These are phyloP conservation scores for Strobilomyces dryophilus DNA, from an alignment of 768 basidiomycete genomes.

Conservation along the genomic window DNA sequence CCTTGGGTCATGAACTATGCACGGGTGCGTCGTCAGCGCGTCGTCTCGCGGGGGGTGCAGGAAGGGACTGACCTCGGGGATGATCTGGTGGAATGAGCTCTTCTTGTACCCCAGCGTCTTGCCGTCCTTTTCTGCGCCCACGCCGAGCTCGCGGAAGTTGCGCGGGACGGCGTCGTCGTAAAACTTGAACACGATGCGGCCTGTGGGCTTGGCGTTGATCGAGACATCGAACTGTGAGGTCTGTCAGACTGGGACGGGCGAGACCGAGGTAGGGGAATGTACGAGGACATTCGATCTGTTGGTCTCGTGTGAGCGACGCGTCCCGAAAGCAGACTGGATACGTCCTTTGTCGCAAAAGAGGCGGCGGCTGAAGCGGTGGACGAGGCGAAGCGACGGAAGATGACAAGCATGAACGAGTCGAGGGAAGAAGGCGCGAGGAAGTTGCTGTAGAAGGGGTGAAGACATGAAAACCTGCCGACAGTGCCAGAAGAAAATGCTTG, in stretches of 20 bases:
- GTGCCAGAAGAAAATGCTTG: no score
- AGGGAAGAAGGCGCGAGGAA: slow-evolving; percentile 10
- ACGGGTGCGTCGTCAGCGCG: not conserved
- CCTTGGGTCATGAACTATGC: slow-evolving; percentile 82
- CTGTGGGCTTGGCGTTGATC: slow-evolving; percentile 56
- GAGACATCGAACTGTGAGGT: slow-evolving; percentile 51
- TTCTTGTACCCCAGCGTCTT: slow-evolving; percentile 70
- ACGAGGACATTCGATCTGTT: slow-evolving; percentile 28
- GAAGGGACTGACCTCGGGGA: slow-evolving; percentile 42
- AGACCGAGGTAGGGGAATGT: slow-evolving; percentile 13
- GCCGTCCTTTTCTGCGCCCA: slow-evolving; percentile 38
- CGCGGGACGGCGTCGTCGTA: slow-evolving; percentile 78
- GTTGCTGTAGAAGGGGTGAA: slow-evolving; percentile 22
- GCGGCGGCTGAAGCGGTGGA: slow-evolving; percentile 37
- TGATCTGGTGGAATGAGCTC: slow-evolving; percentile 69
- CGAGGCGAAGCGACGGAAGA: slow-evolving; percentile 49
- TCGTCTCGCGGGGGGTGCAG: not conserved
- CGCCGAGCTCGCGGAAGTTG: slow-evolving; percentile 81
- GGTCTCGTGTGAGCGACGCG: not conserved
- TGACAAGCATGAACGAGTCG: slow-evolving; percentile 40
- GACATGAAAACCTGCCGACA: not conserved
- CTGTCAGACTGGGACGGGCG: not conserved
- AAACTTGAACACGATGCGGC: slow-evolving; percentile 78
- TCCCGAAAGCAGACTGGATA: not conserved
- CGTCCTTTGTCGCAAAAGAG: slow-evolving; percentile 14